Evolutionary conservation across 2,329 filamentous ascomycete species (phyloP).

Genomic region (Torrubiellomyces zombiae): DNA sequence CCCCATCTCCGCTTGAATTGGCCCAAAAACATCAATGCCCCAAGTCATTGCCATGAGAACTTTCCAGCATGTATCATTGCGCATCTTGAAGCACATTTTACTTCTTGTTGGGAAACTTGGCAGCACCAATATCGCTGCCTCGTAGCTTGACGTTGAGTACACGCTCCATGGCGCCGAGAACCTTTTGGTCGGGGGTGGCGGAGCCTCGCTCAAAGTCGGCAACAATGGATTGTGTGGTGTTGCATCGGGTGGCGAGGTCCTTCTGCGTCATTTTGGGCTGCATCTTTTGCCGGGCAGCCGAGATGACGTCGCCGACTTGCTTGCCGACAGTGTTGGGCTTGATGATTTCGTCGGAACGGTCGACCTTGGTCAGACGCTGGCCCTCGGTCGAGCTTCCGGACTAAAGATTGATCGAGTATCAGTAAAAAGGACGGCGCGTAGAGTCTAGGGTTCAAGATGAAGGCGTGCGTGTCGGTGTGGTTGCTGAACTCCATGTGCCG

Average conservation of each 20-base stretch:
- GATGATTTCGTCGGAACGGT: conserved; percentile 92
- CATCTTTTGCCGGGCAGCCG: conserved; percentile 59
- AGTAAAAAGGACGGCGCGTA: conserved; percentile 3
- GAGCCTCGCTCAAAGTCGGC: conserved; percentile 73
- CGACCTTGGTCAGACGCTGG: conserved; percentile 93
- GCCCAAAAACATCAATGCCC: too few relatives aligned
- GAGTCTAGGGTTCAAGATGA: too few relatives aligned
- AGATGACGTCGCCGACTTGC: conserved; percentile 69
- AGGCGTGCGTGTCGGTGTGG: too few relatives aligned
- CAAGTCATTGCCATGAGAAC: too few relatives aligned
- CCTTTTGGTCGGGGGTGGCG: conserved; percentile 68
- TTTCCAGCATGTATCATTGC: too few relatives aligned
- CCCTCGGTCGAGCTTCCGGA: conserved; percentile 41
- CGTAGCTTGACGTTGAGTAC: conserved; percentile 79
- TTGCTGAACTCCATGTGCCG: too few relatives aligned
- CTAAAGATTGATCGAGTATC: conserved; percentile 9
- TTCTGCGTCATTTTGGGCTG: conserved; percentile 96
- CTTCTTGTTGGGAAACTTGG: conserved; percentile 64
- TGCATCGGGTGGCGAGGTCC: conserved; percentile 70
- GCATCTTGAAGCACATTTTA: conserved; percentile 5
- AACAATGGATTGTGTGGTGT: conserved; percentile 65
- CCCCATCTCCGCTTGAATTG: too few relatives aligned
- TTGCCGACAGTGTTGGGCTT: conserved; percentile 85
- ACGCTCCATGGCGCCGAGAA: conserved; percentile 61
- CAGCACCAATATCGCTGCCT: conserved; percentile 69